Evolutionary conservation across 805 yeast species (phyloP), one percentile per base, ranked within the genome.

Genomic region (Candida morakotiae): DNA sequence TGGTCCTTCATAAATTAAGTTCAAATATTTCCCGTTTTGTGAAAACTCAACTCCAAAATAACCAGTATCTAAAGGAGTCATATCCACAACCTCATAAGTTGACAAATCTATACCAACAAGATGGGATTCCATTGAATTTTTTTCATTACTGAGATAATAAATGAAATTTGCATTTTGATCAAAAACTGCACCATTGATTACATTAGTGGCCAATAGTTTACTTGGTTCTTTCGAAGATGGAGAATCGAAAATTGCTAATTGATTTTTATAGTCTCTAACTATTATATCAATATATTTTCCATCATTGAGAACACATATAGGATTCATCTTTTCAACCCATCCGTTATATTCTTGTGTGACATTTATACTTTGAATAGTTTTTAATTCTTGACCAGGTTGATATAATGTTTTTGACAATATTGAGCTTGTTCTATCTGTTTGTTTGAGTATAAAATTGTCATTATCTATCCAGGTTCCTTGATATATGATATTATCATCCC

Each of bases 71-170:
- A 13, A 11, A 28, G 22, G 18, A 4, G 37, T 34, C 5, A 23
- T 7, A 7, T 34, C 22, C 3, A 18, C 2, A 14, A 17, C 14
- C 16, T 21, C n/a, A 34, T 20, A 9, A 19, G 9, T 34, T 3
- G 52, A 44, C 15, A 49, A 28, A 38, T 75, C 58, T 13, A 87
- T 79, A 1, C 83, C 73, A 55, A 86, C 83, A 16, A 93, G 51
- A 52, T 88, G 95, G 49, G 95, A 69, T 53, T 91, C 95, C 38
- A 79, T 78, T 0, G 96, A 78, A 2, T 89, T 79, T 46, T 77
- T 76, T 45, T 77, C 76, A 0, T 96, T 85, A 1, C 89, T 79
- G 9, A 81, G 51, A 52, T 77, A 88, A 49, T 73, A 82, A 2
- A 84, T 52, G 3, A 56, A 47, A 32, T 74, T 64, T 7, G 62